Evolutionary conservation across 2,329 filamentous ascomycete species (phyloP), one percentile per base, ranked within the genome.

Genomic region (Fusarium virguliforme): DNA sequence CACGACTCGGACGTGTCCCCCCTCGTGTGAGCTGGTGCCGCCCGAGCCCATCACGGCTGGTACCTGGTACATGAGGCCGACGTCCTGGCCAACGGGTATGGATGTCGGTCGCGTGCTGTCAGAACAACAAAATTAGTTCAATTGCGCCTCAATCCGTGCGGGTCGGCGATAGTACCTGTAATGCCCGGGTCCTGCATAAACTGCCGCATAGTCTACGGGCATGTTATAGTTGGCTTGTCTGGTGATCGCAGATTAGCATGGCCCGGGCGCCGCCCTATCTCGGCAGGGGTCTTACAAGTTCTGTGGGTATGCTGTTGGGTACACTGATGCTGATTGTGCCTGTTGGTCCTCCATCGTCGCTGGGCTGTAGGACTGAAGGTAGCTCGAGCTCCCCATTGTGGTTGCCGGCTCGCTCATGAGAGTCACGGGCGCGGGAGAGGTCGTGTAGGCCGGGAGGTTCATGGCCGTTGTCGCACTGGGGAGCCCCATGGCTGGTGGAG

Each of bases 1-100:
- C 18, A 94, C 86, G 15, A 94, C 89, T 65, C 92, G 87, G 40
- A 93, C 90, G 71, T 89, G 84, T 46, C 83, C 79, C 38, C 81
- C 79, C 68, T 84, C 81, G 68, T 83, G 80, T 71, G 73, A 74
- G 72, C 74, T 68, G 41, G 76, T 62, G 65, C 77, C 77, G 41
- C 80, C 79, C 24, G 80, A 76, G n/a, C 81, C 72, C 55, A 85
- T 76, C 76, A 78, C 66, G 62, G 79, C 60, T 71, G 81, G 76
- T 30, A 85, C 79, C 26, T 82, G 81, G 71, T 86, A 86, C 78
- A 86, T 82, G 69, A 86, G 75, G 43, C 75, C 71, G 37, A 70
- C 67, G 22, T 86, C 84, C 48, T 81, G 81, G 30, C 76, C 70
- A 40, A 81, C 74, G 22, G 78, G 72, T 70, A 85, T 76, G 4